Evolutionary conservation across 208 protist species (phyloP), one percentile per base, ranked within the genome.

Genomic region (Wallacemonas sp.): DNA sequence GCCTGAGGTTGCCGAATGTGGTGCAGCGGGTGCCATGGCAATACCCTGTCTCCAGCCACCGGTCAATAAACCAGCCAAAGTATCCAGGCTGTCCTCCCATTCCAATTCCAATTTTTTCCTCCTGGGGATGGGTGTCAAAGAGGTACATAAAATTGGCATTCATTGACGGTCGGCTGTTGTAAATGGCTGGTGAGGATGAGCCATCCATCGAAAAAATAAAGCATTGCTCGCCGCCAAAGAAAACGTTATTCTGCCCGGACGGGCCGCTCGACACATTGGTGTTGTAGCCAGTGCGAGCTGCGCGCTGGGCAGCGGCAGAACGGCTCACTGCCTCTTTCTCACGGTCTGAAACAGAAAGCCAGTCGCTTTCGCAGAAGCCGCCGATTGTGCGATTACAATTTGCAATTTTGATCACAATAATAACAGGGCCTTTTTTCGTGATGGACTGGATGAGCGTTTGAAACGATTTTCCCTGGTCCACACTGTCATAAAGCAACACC

Each of bases 141-240:
- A 88, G 62, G 45, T 92, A 92, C 86, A 92, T 89, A 36, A 88
- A 92, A 44, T 92, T 92, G 2, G 77, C 61, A 38, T 92, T 92
- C 31, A 78, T 62, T 1, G 70, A 82, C 0, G 79, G 55, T 8
- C 42, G 44, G 0, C 79, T 66, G 3, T 56, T 51, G 42, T 80
- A 87, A 21, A 87, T 69, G 0, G 51, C 63, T 2, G 61, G 53
- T 46, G 45, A 30, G 12, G 12, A 46, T 14, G 34, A 26, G 17
- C 17, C 21, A n/a, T 53, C 27, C 31, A 41, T 12, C 2, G 34
- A 45, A 92, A 87, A 22, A 26, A 91, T 51, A 60, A 92, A 92
- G 45, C 82, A 92, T 14, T 73, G 75, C 33, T 80, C 68, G 34
- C 24, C 68, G 2, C 86, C 85, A 62, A 91, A 91, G 65, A 91